phyloP scores from a whole-genome alignment of 2,329 filamentous ascomycete species.

The Pseudogymnoascus sp. region DNA sequence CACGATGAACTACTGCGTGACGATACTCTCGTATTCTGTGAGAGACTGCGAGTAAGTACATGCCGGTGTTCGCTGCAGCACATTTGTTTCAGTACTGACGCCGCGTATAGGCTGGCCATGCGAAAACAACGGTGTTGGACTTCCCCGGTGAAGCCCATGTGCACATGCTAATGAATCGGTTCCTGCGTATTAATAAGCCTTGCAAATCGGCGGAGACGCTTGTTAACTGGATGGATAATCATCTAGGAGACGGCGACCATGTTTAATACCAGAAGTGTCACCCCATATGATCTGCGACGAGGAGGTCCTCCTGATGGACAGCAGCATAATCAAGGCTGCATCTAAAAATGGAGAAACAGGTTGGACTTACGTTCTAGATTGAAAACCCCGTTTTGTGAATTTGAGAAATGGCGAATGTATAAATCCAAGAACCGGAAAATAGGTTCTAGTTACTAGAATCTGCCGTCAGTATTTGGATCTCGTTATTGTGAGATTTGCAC shows the following conservation, averaged over 20 bases:
- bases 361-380: background rate
- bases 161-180: background rate
- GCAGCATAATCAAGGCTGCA: background rate
- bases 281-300: no score
- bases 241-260: background rate
- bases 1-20: conserved; percentile 50
- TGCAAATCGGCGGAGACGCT: background rate
- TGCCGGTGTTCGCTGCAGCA: background rate
- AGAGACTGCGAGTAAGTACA: conserved; percentile 20
- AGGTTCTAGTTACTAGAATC: no score
- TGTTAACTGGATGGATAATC: background rate
- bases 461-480: no score
- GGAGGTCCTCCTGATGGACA: background rate
- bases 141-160: background rate
- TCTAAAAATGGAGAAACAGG: background rate
- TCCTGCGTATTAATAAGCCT: background rate
- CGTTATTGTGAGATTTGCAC: no score
- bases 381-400: background rate
- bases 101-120: background rate
- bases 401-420: background rate
- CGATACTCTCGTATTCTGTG: conserved; percentile 43
- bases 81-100: background rate
- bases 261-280: background rate
- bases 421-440: no score
- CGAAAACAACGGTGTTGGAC: background rate